Conservation (phyloP, 352 stramenopile species). For the Globisporangium barbulae region DNA sequence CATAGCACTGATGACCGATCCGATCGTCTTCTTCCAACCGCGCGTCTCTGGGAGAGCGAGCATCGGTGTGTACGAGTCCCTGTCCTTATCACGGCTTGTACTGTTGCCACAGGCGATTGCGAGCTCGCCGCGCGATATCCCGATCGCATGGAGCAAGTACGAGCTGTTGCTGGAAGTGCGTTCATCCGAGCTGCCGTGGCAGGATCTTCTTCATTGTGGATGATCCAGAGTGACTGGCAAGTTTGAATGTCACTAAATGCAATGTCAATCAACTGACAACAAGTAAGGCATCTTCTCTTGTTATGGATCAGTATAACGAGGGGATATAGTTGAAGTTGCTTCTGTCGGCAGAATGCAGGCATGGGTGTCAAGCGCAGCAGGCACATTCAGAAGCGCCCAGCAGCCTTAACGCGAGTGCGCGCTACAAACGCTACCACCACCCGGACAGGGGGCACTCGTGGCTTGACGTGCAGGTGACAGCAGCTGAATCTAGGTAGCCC, state of each 20-base stretch:
- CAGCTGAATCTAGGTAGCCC: too few relatives aligned
- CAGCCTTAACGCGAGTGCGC: neutral
- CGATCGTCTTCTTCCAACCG: constrained; percentile 9
- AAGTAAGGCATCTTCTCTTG: neutral
- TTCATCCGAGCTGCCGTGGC: neutral
- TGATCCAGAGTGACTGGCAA: neutral
- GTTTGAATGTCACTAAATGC: neutral
- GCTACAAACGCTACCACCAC: neutral
- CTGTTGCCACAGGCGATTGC: constrained; percentile 7
- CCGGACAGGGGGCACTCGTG: too few relatives aligned
- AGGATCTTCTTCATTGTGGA: constrained; percentile 5
- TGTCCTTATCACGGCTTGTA: neutral
- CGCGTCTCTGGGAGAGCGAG: neutral
- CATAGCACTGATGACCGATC: constrained; percentile 12
- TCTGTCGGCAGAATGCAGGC: neutral
- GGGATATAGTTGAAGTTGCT: neutral
- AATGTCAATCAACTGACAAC: neutral
- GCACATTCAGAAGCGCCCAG: too few relatives aligned
- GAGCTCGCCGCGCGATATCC: neutral
- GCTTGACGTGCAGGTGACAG: too few relatives aligned
- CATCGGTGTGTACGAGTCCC: constrained; percentile 6
- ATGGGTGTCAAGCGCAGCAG: neutral
- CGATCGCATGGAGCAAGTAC: neutral
- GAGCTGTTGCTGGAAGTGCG: neutral
- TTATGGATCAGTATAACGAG: neutral